Evolutionary conservation across 306 rosid genomes (phyloP), one percentile per base, ranked within the genome.

Genomic region (Acacia crassicarpa): DNA sequence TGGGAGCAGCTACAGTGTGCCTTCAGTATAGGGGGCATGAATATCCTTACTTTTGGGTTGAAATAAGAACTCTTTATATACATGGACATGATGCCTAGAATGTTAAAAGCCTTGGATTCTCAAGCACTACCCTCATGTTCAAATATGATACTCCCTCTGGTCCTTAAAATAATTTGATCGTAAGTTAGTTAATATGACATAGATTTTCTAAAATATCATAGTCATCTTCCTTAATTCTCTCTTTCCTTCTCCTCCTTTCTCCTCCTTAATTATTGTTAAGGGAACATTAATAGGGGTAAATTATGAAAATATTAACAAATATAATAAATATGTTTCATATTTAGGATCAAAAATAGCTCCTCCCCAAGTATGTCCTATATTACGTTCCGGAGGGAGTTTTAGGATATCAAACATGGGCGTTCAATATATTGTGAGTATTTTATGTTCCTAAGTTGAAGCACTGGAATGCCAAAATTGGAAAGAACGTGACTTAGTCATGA

Each of bases 121-220:
- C 56, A 81, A 74, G 75, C 33, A 63, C 13, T 25, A 33, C 49
- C 44, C 72, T 71, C 45, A 30, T 74, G 78, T 74, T 20, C 43
- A 19, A 33, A 32, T 51, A 33, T 53, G 32, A 74, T 27, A 17
- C 15, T 48, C 14, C 16, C 14, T 48, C 1, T 16, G 6, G 19
- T 14, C 5, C 53, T 48, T 48, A 48, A 48, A 9, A 44, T 44
- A 12, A 48, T 14, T 48, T 14, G 17, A 16, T 14, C 1, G 14
- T 2, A 44, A 44, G 12, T 11, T 44, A 44, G 8, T 38, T 38
- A 38, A 38, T 38, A 38, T 38, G 8, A 6, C 41, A 6, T 38
- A 6, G 0, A 6, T 38, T 38, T 38, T 38, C 8, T 38, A 38
- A 38, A 38, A 38, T 8, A 38, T 0, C 1, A 38, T 38, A 38